A percentile compares a stretch with the other conserved stretches of the same genome.
These are phyloP conservation scores for Euphorbia pulcherrima DNA, from an alignment of 345 rosid genomes.

Conservation along the genomic window DNA sequence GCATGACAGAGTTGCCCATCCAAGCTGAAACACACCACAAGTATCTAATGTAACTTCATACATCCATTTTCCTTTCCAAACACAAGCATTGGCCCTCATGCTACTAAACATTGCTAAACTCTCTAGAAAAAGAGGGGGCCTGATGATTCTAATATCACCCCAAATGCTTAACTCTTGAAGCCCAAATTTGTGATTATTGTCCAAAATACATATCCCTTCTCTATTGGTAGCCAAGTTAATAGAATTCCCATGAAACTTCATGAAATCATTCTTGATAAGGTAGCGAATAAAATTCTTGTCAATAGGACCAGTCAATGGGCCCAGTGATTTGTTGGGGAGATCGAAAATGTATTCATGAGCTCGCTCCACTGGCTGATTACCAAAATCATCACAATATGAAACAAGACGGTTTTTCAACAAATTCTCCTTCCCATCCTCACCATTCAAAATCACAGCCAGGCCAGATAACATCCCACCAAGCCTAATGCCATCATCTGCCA, in stretches of 20 bases:
- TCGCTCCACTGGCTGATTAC: conserved; percentile 64
- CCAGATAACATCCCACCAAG: conserved; percentile 76
- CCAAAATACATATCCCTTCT: conserved; percentile 55
- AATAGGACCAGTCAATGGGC: conserved; percentile 42
- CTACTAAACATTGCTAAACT: conserved; percentile 88
- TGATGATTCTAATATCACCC: conserved; percentile 66
- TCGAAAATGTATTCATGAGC: conserved; percentile 76
- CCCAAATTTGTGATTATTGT: conserved; percentile 44
- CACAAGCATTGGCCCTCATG: conserved; percentile 76
- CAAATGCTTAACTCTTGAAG: conserved; percentile 73
- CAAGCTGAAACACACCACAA: conserved; percentile 87
- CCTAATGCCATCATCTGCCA: conserved; percentile 81
- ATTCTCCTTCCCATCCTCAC: conserved; percentile 56
- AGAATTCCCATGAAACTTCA: conserved; percentile 25
- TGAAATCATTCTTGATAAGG: conserved; percentile 50
- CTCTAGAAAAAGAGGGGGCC: conserved; percentile 74
- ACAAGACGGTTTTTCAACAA: conserved; percentile 52
- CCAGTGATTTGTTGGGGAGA: conserved; percentile 58
- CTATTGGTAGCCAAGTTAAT: conserved; percentile 29
- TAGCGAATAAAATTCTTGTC: conserved; percentile 40
- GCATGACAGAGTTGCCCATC: conserved; percentile 90
- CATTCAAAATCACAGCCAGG: conserved; percentile 68
- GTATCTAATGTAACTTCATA: conserved; percentile 90
- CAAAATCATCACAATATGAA: conserved; percentile 70
- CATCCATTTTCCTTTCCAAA: conserved; percentile 99